Evolutionary conservation across 139 green algal species (phyloP).

Genomic region (Mesostigma viride): DNA sequence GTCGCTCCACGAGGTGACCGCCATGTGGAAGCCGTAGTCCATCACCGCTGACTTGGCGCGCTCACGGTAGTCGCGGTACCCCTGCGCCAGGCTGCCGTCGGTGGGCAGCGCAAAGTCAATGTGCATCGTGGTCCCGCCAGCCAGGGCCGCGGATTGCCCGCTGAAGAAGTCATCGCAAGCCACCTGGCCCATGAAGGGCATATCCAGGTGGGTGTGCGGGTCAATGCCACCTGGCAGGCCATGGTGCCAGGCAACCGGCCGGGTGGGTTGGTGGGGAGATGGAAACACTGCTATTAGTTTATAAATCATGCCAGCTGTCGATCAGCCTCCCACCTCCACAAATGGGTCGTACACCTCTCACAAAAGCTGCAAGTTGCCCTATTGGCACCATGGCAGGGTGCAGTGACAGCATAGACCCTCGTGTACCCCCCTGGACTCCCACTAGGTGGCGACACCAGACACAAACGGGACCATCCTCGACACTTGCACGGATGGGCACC

Average conservation of each 20-base stretch:
- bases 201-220: constrained; percentile 90
- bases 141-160: constrained; percentile 57
- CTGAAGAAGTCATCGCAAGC: constrained; percentile 69
- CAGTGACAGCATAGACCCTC: too few species aligned
- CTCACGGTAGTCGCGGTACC: constrained; percentile 33
- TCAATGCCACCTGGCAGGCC: constrained; percentile 81
- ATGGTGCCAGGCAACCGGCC: neutral
- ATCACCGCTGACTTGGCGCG: constrained; percentile 50
- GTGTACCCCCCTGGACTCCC: too few species aligned
- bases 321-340: neutral
- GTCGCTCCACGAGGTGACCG: constrained; percentile 72
- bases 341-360: neutral
- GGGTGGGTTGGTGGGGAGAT: neutral
- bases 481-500: too few species aligned
- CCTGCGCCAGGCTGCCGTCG: constrained; percentile 53
- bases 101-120: constrained; percentile 91
- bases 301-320: neutral
- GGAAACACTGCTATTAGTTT: neutral
- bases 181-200: constrained; percentile 82
- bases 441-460: too few species aligned
- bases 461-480: too few species aligned
- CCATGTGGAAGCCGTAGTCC: constrained; percentile 95
- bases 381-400: neutral
- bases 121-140: constrained; percentile 89
- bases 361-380: neutral